These are phyloP conservation scores for Balansia obtecta DNA, from an alignment of 2,329 filamentous ascomycete species.

Conservation along the genomic window DNA sequence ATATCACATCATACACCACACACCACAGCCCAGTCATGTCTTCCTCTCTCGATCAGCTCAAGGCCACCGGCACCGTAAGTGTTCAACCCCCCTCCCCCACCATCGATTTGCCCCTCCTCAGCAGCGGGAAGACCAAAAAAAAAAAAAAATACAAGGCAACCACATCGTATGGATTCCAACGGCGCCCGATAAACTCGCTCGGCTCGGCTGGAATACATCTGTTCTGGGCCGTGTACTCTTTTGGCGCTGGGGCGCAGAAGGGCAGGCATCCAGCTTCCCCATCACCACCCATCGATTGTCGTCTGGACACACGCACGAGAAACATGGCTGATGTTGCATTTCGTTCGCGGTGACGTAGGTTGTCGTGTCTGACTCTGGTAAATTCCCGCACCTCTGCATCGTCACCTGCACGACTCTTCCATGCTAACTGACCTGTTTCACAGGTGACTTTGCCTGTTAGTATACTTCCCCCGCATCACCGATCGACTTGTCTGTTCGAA, in stretches of 20 bases:
- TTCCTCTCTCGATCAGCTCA: conserved; percentile 90
- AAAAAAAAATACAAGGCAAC: neutral
- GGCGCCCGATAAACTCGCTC: neutral
- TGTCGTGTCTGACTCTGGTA: conserved; percentile 95
- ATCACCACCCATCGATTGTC: neutral
- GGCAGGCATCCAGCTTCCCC: neutral
- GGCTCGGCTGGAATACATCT: neutral
- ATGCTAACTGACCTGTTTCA: conserved; percentile 17
- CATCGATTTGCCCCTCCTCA: conserved; percentile 17
- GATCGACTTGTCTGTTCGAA: neutral
- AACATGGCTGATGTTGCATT: conserved; percentile 13
- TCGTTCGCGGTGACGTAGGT: conserved; percentile 39
- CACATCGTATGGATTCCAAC: neutral
- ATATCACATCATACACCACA: neutral
- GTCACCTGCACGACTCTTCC: neutral
- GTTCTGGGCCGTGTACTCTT: neutral
- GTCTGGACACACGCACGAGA: neutral
- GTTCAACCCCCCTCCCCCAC: conserved; percentile 10
- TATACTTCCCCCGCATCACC: conserved; percentile 15
- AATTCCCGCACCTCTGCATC: conserved; percentile 25
- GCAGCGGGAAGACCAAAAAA: neutral
- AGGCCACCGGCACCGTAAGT: conserved; percentile 91
- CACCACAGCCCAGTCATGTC: conserved; percentile 47
- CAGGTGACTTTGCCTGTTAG: conserved; percentile 69
- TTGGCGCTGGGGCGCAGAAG: neutral